Conservation (phyloP, 495 filamentous ascomycete genomes). For the Penicillium paradoxum region DNA sequence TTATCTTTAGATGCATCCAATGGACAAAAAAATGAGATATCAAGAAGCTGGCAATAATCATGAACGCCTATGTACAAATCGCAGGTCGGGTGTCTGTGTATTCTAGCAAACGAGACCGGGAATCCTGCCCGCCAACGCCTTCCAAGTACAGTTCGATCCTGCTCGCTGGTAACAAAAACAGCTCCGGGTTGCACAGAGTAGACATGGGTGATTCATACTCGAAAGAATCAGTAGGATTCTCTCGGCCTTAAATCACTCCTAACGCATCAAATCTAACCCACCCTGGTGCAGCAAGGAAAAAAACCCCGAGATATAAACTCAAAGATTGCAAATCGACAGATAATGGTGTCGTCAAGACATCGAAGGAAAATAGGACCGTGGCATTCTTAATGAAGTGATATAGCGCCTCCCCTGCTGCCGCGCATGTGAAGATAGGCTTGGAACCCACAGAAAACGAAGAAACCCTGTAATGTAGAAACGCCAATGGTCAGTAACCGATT, state of each 20-base stretch:
- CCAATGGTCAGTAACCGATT: constrained; percentile 4
- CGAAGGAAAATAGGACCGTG: constrained; percentile 12
- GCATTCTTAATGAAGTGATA: constrained; percentile 56
- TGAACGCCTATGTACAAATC: constrained; percentile 29
- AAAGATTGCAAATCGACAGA: constrained; percentile 19
- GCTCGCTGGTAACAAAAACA: constrained; percentile 1
- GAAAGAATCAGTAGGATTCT: neutral
- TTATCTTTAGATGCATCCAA: neutral
- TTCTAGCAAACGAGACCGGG: constrained; percentile 12
- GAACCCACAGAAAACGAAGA: constrained; percentile 84
- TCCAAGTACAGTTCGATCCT: constrained; percentile 8
- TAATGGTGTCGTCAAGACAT: constrained; percentile 14
- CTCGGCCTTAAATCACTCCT: constrained; percentile 14
- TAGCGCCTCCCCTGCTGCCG: constrained; percentile 73
- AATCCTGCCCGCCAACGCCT: constrained; percentile 21
- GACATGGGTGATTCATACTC: neutral
- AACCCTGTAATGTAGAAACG: constrained; percentile 49
- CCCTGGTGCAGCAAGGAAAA: constrained; percentile 8
- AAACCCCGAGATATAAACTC: constrained; percentile 21
- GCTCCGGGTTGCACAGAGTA: constrained; percentile 2
- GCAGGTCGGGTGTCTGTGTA: constrained; percentile 9
- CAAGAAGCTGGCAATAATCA: constrained; percentile 12
- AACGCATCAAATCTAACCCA: constrained; percentile 6
- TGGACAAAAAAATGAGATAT: constrained; percentile 2
- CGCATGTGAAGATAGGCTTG: constrained; percentile 77